phyloP scores from a whole-genome alignment of 768 basidiomycete genomes.

The Leccinum obscurum region DNA sequence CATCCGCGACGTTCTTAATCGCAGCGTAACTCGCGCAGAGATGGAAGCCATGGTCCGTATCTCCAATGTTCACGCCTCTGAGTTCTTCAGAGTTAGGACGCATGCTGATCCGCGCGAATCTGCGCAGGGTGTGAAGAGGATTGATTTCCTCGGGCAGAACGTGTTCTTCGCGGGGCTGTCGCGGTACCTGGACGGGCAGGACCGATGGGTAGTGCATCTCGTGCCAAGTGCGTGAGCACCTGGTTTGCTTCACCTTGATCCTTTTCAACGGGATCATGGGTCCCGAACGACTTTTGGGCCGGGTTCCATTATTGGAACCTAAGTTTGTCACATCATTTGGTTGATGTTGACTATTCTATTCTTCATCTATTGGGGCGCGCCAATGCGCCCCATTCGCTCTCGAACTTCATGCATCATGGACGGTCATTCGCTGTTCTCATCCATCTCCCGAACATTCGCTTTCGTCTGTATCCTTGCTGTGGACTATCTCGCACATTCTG shows the following conservation, averaged over 20 bases:
- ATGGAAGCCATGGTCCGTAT: slow-evolving; percentile 26
- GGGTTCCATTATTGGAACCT: slow-evolving; percentile 19
- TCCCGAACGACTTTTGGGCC: slow-evolving; percentile 9
- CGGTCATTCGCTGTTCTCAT: slow-evolving; percentile 7
- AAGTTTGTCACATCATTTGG: background rate
- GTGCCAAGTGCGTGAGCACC: slow-evolving; percentile 15
- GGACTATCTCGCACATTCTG: slow-evolving; percentile 8
- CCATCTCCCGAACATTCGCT: background rate
- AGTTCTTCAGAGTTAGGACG: slow-evolving; percentile 31
- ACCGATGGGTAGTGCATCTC: slow-evolving; percentile 33
- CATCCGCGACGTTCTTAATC: slow-evolving; percentile 30
- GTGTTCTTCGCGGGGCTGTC: slow-evolving; percentile 34
- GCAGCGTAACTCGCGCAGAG: slow-evolving; percentile 26
- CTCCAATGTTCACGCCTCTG: slow-evolving; percentile 22
- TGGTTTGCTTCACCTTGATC: too few species aligned
- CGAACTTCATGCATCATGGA: slow-evolving; percentile 20
- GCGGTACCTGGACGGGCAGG: slow-evolving; percentile 25
- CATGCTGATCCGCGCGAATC: slow-evolving; percentile 35
- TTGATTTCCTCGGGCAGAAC: slow-evolving; percentile 38
- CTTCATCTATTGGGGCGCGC: slow-evolving; percentile 15
- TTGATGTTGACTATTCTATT: slow-evolving; percentile 16
- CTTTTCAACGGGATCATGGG: slow-evolving; percentile 4
- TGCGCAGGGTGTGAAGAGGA: slow-evolving; percentile 40
- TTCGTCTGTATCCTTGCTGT: slow-evolving; percentile 16
- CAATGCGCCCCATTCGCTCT: background rate